Evolutionary conservation across 441 rosid species (phyloP).

Genomic region (Melastoma candidum): DNA sequence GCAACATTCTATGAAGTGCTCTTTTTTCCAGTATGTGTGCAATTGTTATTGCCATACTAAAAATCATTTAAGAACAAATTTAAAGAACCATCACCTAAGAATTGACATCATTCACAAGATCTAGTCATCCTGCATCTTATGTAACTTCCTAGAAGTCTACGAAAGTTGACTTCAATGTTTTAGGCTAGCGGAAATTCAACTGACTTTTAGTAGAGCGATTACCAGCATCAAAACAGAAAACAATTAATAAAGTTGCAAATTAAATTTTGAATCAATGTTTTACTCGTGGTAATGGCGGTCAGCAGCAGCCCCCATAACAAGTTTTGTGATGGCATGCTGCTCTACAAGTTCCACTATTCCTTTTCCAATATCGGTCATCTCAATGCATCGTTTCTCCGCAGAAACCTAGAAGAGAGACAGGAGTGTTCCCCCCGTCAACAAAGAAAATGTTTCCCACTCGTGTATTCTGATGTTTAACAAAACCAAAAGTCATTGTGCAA

Average conservation of each 20-base stretch:
- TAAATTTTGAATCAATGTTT: neutral
- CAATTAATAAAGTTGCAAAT: neutral
- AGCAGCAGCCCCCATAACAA: conserved; percentile 21
- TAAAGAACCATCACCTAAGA: no score
- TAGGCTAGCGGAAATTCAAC: neutral
- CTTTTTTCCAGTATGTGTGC: no score
- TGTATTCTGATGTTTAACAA: no score
- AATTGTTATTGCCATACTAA: no score
- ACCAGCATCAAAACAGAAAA: neutral
- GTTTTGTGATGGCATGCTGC: conserved; percentile 8
- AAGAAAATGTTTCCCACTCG: no score
- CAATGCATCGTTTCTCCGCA: conserved; percentile 2
- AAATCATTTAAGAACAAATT: no score
- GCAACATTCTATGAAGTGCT: no score
- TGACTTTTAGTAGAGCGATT: conserved; percentile 1
- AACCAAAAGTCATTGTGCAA: no score
- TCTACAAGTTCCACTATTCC: conserved; percentile 16
- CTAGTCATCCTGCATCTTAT: neutral
- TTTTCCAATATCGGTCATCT: conserved; percentile 11
- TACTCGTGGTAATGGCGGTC: conserved; percentile 8
- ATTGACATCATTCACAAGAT: neutral
- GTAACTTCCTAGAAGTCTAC: no score
- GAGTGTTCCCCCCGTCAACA: no score
- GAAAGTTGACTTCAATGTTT: neutral
- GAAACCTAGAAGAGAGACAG: conserved; percentile 6